Percentiles rank a stretch among this genome's conserved stretches.
Conservation (phyloP, 1,284 basidiomycete species). For the Bjerkandera adusta region DNA sequence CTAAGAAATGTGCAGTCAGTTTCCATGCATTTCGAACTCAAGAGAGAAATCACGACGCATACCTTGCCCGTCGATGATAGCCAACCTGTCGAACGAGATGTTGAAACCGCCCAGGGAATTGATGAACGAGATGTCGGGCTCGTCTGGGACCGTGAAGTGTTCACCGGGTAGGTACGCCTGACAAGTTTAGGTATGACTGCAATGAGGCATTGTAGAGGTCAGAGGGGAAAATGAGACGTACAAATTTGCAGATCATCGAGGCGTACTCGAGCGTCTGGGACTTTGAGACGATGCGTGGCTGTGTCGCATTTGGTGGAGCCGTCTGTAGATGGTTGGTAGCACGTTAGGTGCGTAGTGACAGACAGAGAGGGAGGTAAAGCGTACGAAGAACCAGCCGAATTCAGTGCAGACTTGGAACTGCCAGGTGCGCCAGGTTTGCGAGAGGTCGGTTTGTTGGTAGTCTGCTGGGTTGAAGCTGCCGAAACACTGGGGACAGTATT, state of each 20-base stretch:
- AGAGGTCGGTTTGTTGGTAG: slow-evolving; percentile 62
- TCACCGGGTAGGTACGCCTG: slow-evolving; percentile 79
- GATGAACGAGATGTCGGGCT: slow-evolving; percentile 76
- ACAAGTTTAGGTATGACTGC: background rate
- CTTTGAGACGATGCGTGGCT: slow-evolving; percentile 69
- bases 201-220: background rate
- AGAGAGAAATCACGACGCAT: slow-evolving; percentile 14
- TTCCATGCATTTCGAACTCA: background rate
- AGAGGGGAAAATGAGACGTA: slow-evolving; percentile 19
- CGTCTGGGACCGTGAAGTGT: slow-evolving; percentile 61
- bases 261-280: slow-evolving; percentile 74
- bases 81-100: slow-evolving; percentile 71
- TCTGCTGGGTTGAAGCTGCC: slow-evolving; percentile 68
- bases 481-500: slow-evolving; percentile 65
- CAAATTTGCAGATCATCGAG: slow-evolving; percentile 76
- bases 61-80: slow-evolving; percentile 85
- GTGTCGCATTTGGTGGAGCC: slow-evolving; percentile 54
- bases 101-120: slow-evolving; percentile 75
- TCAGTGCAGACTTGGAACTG: slow-evolving; percentile 87
- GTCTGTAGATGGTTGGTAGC: slow-evolving; percentile 8
- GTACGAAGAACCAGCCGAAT: slow-evolving; percentile 85
- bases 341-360: background rate
- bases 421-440: slow-evolving; percentile 83
- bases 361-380: slow-evolving; percentile 11
- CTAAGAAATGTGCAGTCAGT: slow-evolving; percentile 6